These are phyloP conservation scores for Lobulomyces angularis DNA, from an alignment of 192 early-diverging fungal genomes.

Conservation along the genomic window DNA sequence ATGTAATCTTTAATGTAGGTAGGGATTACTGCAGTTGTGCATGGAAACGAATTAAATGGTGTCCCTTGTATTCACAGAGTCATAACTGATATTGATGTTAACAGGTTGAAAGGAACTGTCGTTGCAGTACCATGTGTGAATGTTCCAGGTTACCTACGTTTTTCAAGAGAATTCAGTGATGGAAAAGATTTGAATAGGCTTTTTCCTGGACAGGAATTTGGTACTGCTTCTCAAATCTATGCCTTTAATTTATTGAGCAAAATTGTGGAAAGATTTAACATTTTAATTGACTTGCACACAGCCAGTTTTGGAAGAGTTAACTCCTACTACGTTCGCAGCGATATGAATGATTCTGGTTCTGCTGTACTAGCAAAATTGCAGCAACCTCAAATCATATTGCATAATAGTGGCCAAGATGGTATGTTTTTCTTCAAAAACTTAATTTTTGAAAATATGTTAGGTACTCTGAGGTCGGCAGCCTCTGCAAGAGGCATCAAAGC, in stretches of 20 bases:
- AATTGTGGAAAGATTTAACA: conserved; percentile 68
- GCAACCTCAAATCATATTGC: conserved; percentile 61
- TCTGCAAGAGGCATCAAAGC: conserved; percentile 62
- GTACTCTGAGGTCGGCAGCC: conserved; percentile 73
- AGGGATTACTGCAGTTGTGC: conserved; percentile 75
- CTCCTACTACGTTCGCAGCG: conserved; percentile 74
- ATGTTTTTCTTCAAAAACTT: conserved; percentile 3
- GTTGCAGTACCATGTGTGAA: conserved; percentile 84
- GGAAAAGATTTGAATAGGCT: conserved; percentile 77
- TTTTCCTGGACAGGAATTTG: conserved; percentile 57
- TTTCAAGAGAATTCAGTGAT: conserved; percentile 69
- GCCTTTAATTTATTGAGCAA: conserved; percentile 69
- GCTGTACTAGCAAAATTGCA: conserved; percentile 69
- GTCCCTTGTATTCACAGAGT: conserved; percentile 82
- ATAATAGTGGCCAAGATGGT: conserved; percentile 58
- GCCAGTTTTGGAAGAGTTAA: conserved; percentile 75
- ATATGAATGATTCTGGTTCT: conserved; percentile 67
- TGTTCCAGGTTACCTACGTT: conserved; percentile 68
- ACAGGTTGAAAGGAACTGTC: conserved; percentile 64
- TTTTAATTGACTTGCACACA: conserved; percentile 80
- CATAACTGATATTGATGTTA: conserved; percentile 62
- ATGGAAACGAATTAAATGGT: conserved; percentile 88
- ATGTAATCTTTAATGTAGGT: conserved; percentile 11
- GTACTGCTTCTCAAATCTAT: conserved; percentile 71
- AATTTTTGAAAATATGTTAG: too few species aligned